Percentiles rank a stretch among this genome's conserved stretches.
phyloP scores from a whole-genome alignment of 2,329 filamentous ascomycete genomes.

The Plenodomus biglobosus region DNA sequence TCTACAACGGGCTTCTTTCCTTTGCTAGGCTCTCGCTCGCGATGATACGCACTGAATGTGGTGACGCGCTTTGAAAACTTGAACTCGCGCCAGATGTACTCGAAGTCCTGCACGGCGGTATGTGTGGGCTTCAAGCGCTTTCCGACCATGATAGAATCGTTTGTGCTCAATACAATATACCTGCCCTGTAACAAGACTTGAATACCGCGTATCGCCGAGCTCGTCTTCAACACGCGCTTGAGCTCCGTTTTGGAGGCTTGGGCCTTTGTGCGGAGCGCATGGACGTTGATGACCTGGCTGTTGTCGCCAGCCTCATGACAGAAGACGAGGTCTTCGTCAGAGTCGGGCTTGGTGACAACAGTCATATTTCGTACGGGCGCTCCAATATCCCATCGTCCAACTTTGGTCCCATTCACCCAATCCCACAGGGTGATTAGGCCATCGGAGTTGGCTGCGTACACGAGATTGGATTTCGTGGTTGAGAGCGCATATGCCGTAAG shows the following conservation, averaged over 20 bases:
- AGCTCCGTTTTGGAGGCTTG: slow-evolving; percentile 34
- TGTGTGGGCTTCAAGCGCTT: slow-evolving; percentile 44
- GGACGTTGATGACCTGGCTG: slow-evolving; percentile 44
- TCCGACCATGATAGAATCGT: slow-evolving; percentile 63
- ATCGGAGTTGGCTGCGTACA: slow-evolving; percentile 56
- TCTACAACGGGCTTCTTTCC: slow-evolving; percentile 37
- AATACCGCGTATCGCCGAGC: slow-evolving; percentile 42
- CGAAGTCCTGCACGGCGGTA: slow-evolving; percentile 42
- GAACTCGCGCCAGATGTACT: slow-evolving; percentile 59
- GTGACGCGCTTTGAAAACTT: slow-evolving; percentile 61
- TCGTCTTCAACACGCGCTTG: slow-evolving; percentile 44
- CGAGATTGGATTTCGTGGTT: slow-evolving; percentile 51
- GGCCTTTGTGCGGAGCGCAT: slow-evolving; percentile 34
- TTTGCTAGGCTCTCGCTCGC: slow-evolving; percentile 57
- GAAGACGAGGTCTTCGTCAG: slow-evolving; percentile 42
- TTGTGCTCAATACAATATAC: slow-evolving; percentile 59
- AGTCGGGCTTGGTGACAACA: slow-evolving; percentile 33
- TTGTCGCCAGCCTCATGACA: slow-evolving; percentile 41
- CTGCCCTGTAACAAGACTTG: slow-evolving; percentile 57
- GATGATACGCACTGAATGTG: slow-evolving; percentile 36
- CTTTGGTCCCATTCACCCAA: slow-evolving; percentile 53
- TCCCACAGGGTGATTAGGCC: slow-evolving; percentile 60
- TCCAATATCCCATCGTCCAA: slow-evolving; percentile 49
- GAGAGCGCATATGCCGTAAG: slow-evolving; percentile 58
- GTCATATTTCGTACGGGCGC: slow-evolving; percentile 40